A percentile compares a stretch with the other conserved stretches of the same genome.
Evolutionary conservation across 345 rosid species (phyloP).

Genomic region (Aquilaria yunnanensis): DNA sequence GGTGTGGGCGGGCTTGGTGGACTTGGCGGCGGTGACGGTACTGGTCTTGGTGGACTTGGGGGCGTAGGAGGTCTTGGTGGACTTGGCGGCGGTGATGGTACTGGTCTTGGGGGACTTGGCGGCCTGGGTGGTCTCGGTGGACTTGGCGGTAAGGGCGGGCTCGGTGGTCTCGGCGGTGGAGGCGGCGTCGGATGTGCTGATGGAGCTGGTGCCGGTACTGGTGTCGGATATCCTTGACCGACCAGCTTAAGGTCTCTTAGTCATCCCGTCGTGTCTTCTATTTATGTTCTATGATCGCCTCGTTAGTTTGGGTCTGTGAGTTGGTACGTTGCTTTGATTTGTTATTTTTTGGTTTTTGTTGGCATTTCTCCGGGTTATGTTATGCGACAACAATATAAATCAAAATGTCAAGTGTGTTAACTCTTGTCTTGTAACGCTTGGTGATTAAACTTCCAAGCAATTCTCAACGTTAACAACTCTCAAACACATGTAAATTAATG

Average conservation of each 20-base stretch:
- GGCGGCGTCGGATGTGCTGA: constrained; percentile 22
- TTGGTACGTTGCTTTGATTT: not conserved
- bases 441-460: no score
- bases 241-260: not conserved
- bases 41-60: constrained; percentile 19
- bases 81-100: constrained; percentile 30
- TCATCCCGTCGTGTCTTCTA: constrained; percentile 18
- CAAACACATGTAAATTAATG: no score
- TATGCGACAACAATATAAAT: not conserved
- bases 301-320: not conserved
- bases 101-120: constrained; percentile 30
- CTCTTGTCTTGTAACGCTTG: no score
- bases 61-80: constrained; percentile 35
- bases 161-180: constrained; percentile 12
- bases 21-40: constrained; percentile 18
- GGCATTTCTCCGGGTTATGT: not conserved
- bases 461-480: no score
- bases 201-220: constrained; percentile 24
- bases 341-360: not conserved
- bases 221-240: constrained; percentile 13
- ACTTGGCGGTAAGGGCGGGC: constrained; percentile 4
- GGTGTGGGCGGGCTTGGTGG: constrained; percentile 8
- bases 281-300: not conserved
- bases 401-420: no score
- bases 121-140: constrained; percentile 15